Base-by-base conservation (phyloP, 805 yeast genomes). In the Sungouiella blattae region DNA sequence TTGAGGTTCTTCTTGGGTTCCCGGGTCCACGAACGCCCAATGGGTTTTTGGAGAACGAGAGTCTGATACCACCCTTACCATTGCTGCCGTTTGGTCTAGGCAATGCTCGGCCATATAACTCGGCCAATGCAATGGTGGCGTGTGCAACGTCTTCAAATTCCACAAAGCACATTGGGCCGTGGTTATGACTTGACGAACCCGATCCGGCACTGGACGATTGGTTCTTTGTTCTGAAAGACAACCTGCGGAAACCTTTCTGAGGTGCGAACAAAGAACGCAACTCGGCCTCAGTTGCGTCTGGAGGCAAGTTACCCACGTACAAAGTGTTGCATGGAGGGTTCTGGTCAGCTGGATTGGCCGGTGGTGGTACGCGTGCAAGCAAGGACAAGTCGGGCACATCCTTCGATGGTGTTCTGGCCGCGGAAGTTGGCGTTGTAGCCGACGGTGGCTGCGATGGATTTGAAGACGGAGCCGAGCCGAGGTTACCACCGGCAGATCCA, bases 151-250 rank as follows among this genome's bases (percentile, higher is more conserved):
- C 97, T 50, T 93, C 98, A 66, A 93, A 93, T 67, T 93, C 98
- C 36, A 93, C 98, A 71, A 93, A 93, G 62, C 98, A 93, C 98
- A 93, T 93, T 36, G 98, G 98, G 4, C 98, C 98, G 64, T 84
- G 94, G 46, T 77, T 75, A 39, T 62, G 66, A 28, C 52, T 46
- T 16, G 55, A 35, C 0, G 52, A 43, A 12, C 47, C 41, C 49
- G 41, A 49, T 40, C 42, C 42, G 41, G 17, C 60, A 44, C 37
- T 34, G 7, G 47, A 28, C 4, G 42, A 28, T 40, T 57, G 63
- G 40, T 60, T 62, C 61, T 88, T 87, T 12, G 94, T 89, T 50
- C 96, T 75, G 69, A 93, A 93, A 13, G 95, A 85, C 34, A 93
- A 72, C 36, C 98, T 71, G 57, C 95, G 82, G 68, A 93, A 93